Evolutionary conservation across 768 basidiomycete species (phyloP).

Genomic region (Suillus paluster): DNA sequence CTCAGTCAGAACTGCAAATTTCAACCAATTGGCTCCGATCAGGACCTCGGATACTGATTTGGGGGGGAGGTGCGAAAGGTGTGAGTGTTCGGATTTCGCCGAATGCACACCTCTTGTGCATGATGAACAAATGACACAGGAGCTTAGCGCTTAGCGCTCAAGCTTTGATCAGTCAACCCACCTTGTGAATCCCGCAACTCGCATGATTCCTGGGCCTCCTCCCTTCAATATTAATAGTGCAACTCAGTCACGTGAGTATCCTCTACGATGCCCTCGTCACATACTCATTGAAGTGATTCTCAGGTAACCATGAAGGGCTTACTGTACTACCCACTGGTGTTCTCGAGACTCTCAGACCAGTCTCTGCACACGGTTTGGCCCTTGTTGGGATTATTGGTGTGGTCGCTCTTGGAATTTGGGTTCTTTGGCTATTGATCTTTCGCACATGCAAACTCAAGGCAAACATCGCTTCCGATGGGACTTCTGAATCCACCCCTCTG

Average conservation of each 20-base stretch:
- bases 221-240: not conserved
- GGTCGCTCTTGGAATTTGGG: not conserved
- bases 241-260: not conserved
- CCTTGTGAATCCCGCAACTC: not conserved
- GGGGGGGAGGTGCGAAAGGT: not conserved
- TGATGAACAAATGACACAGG: too few relatives aligned
- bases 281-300: not conserved
- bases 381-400: not conserved
- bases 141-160: too few relatives aligned
- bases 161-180: not conserved
- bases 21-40: not conserved
- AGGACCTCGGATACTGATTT: constrained; percentile 4
- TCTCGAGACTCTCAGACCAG: not conserved
- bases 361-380: not conserved
- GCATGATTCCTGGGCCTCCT: not conserved
- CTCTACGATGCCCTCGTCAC: not conserved
- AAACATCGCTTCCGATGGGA: not conserved
- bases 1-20: too few relatives aligned
- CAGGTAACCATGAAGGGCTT: not conserved
- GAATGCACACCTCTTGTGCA: constrained; percentile 5
- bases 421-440: not conserved
- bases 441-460: not conserved
- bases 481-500: not conserved
- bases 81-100: constrained; percentile 4
- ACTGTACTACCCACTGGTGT: not conserved